Percentiles rank a stretch among this genome's conserved stretches.
phyloP scores from a whole-genome alignment of 768 basidiomycete genomes.

The Tulasnella sp. region DNA sequence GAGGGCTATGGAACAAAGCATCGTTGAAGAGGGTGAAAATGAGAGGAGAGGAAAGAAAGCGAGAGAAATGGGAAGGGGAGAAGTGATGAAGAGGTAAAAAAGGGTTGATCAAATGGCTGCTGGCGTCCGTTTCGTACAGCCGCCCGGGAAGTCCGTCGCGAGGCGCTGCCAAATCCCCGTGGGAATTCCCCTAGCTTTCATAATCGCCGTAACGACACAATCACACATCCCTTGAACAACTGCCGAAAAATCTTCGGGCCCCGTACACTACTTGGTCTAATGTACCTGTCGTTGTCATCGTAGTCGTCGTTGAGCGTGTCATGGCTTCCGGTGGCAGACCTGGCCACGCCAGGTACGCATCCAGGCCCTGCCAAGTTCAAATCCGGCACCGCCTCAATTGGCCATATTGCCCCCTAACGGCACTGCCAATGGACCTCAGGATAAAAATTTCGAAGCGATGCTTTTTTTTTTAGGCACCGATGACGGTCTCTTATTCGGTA shows the following conservation, averaged over 20 bases:
- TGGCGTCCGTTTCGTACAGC: neutral
- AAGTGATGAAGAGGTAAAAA: neutral
- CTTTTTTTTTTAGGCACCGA: neutral
- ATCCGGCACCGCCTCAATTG: neutral
- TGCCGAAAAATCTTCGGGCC: neutral
- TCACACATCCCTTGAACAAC: neutral
- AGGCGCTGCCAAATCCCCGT: neutral
- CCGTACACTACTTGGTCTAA: neutral
- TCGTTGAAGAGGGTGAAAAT: neutral
- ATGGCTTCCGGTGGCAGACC: neutral
- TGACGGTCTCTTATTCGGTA: neutral
- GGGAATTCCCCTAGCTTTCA: neutral
- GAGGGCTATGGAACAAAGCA: neutral
- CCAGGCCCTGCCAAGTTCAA: neutral
- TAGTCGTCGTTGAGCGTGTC: neutral
- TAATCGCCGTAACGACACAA: neutral
- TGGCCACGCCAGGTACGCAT: neutral
- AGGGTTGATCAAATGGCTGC: neutral
- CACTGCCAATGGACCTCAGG: neutral
- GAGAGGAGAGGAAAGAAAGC: neutral
- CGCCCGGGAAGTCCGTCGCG: constrained; percentile 4
- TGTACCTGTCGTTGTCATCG: neutral
- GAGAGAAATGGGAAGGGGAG: neutral
- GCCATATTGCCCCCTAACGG: neutral
- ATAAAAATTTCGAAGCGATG: neutral